Conservation (phyloP, 2,329 filamentous ascomycete genomes). For the Cladosporium colombiae region DNA sequence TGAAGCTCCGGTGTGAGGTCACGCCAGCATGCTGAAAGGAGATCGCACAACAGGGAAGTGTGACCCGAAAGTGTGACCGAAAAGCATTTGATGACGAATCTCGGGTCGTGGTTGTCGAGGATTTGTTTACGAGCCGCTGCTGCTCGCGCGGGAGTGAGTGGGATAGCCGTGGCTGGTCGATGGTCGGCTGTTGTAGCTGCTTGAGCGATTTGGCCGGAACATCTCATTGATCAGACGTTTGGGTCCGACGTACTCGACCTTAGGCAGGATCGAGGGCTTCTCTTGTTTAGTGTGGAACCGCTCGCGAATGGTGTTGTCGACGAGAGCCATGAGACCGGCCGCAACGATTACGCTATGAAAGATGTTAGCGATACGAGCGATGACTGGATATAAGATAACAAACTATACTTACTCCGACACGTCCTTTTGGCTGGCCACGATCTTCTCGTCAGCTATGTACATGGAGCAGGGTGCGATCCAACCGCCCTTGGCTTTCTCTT, state of each 20-base stretch:
- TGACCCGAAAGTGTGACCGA: constrained; percentile 14
- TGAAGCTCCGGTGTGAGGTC: neutral
- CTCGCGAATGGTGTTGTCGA: constrained; percentile 87
- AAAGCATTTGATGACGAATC: neutral
- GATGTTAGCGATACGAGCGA: constrained; percentile 17
- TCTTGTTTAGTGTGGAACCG: constrained; percentile 64
- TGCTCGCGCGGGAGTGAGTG: constrained; percentile 8
- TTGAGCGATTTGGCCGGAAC: constrained; percentile 52
- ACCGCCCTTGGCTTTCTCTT: constrained; percentile 75
- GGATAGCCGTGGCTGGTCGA: constrained; percentile 27
- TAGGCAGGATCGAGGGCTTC: constrained; percentile 55
- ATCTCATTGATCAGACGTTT: constrained; percentile 65
- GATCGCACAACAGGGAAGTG: constrained; percentile 4
- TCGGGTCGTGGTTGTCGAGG: neutral
- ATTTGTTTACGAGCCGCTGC: neutral
- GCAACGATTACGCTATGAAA: constrained; percentile 74
- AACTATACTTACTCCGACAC: constrained; percentile 74
- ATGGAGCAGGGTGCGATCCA: constrained; percentile 91
- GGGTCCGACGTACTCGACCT: constrained; percentile 63
- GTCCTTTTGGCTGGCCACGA: constrained; percentile 71
- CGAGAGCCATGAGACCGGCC: constrained; percentile 83
- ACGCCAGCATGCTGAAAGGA: neutral
- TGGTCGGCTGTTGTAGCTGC: constrained; percentile 28
- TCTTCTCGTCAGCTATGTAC: constrained; percentile 77
- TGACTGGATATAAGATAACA: neutral